Evolutionary conservation across 805 yeast genomes (phyloP), one percentile per base, ranked within the genome.

Genomic region (Limtongia smithiae): DNA sequence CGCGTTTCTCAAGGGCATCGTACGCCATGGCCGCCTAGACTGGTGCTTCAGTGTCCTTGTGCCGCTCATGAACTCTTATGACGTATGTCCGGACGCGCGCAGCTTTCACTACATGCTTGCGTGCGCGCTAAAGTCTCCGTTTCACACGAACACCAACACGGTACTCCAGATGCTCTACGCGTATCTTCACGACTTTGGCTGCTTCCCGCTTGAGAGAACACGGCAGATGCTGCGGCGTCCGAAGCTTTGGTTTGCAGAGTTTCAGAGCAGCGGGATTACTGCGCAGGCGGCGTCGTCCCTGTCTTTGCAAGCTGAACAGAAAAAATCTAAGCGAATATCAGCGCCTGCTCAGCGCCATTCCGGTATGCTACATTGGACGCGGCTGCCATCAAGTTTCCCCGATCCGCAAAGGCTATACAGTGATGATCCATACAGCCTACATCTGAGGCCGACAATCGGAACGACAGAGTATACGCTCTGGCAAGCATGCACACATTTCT

Each of bases 81-180:
- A 34, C 3, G 46, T 52, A 4, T 7, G n/a, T 17, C 50, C 46
- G 4, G 43, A 52, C 25, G 20, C 50, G 21, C 18, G 7, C 24
- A 18, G 54, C 17, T 52, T 25, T 33, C 50, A 44, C 30, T 28
- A 44, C 32, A 33, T 52, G 6, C 27, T 52, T 18, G 21, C 24
- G 18, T 41, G 47, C 3, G 50, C 41, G 7, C 21, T 47, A 7
- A 34, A 32, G 18, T 4, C 31, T 22, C 28, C 44, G n/a, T 45
- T 41, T 15, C 47, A 43, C 31, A 24, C 15, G 11, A 52, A 52
- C 24, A 14, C 25, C n/a, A 49, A 41, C 34, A 37, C 48, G n/a
- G 56, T 52, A 8, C 9, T 49, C 11, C 50, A 45, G 15, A 52
- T 52, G 56, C 31, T 52, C 11, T 41, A 41, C 24, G 36, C 28